These are phyloP conservation scores for Nitzschia inconspicua DNA, from an alignment of 108 stramenopile species.

Conservation along the genomic window DNA sequence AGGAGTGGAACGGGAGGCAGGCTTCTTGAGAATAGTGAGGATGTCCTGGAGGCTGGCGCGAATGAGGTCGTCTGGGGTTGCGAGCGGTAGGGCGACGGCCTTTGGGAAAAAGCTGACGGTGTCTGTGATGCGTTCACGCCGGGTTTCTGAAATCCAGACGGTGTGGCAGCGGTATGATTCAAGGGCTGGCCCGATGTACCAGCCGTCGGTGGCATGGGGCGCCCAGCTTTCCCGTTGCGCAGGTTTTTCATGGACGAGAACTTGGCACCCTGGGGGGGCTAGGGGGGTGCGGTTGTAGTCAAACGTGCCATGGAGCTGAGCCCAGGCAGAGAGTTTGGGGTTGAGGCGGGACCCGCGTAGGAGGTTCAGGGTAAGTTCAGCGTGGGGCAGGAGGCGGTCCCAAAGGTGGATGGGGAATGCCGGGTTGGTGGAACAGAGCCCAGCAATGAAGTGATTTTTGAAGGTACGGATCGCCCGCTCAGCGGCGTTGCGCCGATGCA, in stretches of 20 bases:
- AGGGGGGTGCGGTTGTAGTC: slow-evolving; percentile 42
- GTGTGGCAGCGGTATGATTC: slow-evolving; percentile 44
- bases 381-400: slow-evolving; percentile 27
- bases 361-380: slow-evolving; percentile 35
- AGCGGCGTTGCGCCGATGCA: slow-evolving; percentile 36
- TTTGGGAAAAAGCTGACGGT: slow-evolving; percentile 35
- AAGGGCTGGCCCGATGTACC: slow-evolving; percentile 45
- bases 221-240: slow-evolving; percentile 27
- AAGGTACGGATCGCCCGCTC: slow-evolving; percentile 51
- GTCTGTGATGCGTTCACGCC: slow-evolving; percentile 19
- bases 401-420: slow-evolving; percentile 30
- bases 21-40: not conserved
- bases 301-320: slow-evolving; percentile 19
- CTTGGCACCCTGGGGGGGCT: slow-evolving; percentile 33
- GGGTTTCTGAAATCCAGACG: slow-evolving; percentile 22
- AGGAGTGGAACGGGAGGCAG: not conserved
- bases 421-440: slow-evolving; percentile 22
- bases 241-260: slow-evolving; percentile 31
- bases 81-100: slow-evolving; percentile 4
- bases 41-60: not conserved
- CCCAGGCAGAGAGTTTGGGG: slow-evolving; percentile 33
- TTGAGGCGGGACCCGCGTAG: slow-evolving; percentile 30
- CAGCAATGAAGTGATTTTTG: slow-evolving; percentile 47
- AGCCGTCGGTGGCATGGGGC: slow-evolving; percentile 27
- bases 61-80: slow-evolving; percentile 5